These are phyloP conservation scores for Sequoia sempervirens DNA, from an alignment of 75 land plant genomes.

Conservation along the genomic window DNA sequence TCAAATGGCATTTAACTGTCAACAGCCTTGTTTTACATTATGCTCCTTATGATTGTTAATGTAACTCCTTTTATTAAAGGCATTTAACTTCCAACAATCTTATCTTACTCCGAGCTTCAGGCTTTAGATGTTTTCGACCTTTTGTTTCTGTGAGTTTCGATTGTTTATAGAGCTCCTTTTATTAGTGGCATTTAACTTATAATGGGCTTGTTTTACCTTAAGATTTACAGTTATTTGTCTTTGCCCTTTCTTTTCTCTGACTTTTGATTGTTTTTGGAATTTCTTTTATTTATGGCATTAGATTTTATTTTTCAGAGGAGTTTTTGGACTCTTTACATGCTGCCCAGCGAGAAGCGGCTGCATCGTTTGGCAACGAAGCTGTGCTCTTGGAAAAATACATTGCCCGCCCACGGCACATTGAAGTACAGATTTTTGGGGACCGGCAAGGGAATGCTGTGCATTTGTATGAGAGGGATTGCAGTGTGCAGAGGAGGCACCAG, in stretches of 20 bases:
- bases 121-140: too few relatives aligned
- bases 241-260: not conserved
- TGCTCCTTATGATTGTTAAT: not conserved
- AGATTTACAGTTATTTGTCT: not conserved
- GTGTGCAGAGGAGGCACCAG: slow-evolving; percentile 96
- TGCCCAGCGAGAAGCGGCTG: slow-evolving; percentile 87
- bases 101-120: too few relatives aligned
- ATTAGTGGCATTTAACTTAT: slow-evolving; percentile 67
- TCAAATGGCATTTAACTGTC: not conserved
- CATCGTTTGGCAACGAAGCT: slow-evolving; percentile 86
- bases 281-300: not conserved
- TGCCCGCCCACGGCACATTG: slow-evolving; percentile 84
- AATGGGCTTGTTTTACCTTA: slow-evolving; percentile 17
- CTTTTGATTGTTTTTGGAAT: not conserved
- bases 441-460: slow-evolving; percentile 84
- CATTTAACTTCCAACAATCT: not conserved
- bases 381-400: slow-evolving; percentile 89
- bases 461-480: slow-evolving; percentile 93
- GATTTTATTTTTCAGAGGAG: slow-evolving; percentile 20
- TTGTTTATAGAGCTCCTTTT: not conserved
- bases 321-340: slow-evolving; percentile 67
- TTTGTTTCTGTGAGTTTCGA: too few relatives aligned
- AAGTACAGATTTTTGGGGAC: slow-evolving; percentile 98
- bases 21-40: not conserved
- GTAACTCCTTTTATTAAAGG: not conserved